Base-by-base conservation (phyloP, 2,329 filamentous ascomycete species). In the Oidium heveae region DNA sequence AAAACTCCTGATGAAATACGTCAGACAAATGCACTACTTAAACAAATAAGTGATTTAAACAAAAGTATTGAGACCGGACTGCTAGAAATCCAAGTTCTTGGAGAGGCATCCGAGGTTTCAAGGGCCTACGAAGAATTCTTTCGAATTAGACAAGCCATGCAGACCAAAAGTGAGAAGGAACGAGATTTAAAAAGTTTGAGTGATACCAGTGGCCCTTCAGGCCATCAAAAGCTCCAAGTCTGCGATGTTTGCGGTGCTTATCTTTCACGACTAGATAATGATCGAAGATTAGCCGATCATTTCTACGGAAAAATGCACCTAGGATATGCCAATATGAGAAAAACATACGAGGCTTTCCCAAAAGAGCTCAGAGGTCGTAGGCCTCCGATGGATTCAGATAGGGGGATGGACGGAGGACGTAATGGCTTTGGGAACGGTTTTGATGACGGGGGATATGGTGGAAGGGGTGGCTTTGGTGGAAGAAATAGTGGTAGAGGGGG, bases 281-380 rank as follows among this genome's bases (percentile, higher is more conserved):
- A 98, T 67, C 77, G 91, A 37, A 76, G 91, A 33, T 68, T 98
- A 64, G 91, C 91, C 20, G 91, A 98, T 66, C 91, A 98, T 67
- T 98, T 98, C 66, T 96, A 95, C 68, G 91, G 91, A 22, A 98
- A 98, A 73, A 98, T 98, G 91, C 91, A 98, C 65, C 71, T 98
- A 56, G 91, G 91, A 0, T 98, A 96, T 66, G 91, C 91, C 16
- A 86, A 94, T 69, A 98, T 98, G 91, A 79, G 91, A 62, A 94
- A 91, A 73, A 91, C 87, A 2, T 87, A 79, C 63, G 87, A 94
- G 55, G 72, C 76, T n/a, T 79, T 98, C 58, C 82, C 82, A 53
- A 87, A 87, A 68, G 87, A 95, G 65, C 74, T 94, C 68, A 84
- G 86, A 65, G 82, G 82, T 1, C 72, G 84, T 32, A 72, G 74